phyloP scores from a whole-genome alignment of 306 rosid genomes.

The Trichosanthes truncata region DNA sequence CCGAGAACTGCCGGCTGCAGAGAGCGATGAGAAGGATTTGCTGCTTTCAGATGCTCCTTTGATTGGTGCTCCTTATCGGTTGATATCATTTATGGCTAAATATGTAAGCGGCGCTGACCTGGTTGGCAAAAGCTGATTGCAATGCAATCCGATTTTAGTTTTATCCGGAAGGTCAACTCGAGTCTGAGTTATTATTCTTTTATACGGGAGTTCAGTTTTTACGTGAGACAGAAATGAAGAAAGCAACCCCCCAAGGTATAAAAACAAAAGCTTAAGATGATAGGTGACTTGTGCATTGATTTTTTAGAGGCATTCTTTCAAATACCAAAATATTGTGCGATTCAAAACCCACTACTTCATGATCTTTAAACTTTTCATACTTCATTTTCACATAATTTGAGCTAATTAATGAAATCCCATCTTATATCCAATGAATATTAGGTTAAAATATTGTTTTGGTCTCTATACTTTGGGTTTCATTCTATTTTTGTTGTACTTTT shows the following conservation, averaged over 20 bases:
- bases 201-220: not conserved
- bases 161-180: not conserved
- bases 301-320: not conserved
- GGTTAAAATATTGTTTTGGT: not conserved
- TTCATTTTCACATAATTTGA: not conserved
- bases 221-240: constrained; percentile 13
- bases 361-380: not conserved
- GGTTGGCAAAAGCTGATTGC: constrained; percentile 32
- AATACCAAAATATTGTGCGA: not conserved
- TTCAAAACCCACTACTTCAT: not conserved
- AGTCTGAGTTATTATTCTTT: not conserved
- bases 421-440: not conserved
- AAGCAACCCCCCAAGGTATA: constrained; percentile 19
- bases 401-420: not conserved
- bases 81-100: constrained; percentile 73
- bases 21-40: constrained; percentile 31
- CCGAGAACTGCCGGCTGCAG: constrained; percentile 23
- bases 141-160: constrained; percentile 20
- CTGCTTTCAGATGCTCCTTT: constrained; percentile 76
- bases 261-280: not conserved
- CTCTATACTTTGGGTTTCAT: too few species aligned
- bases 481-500: too few species aligned
- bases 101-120: constrained; percentile 90
- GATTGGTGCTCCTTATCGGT: constrained; percentile 82
- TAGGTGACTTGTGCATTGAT: not conserved